A percentile compares a stretch with the other conserved stretches of the same genome.
Conservation (phyloP, 2,329 filamentous ascomycete species). For the Pseudogymnoascus sp. region DNA sequence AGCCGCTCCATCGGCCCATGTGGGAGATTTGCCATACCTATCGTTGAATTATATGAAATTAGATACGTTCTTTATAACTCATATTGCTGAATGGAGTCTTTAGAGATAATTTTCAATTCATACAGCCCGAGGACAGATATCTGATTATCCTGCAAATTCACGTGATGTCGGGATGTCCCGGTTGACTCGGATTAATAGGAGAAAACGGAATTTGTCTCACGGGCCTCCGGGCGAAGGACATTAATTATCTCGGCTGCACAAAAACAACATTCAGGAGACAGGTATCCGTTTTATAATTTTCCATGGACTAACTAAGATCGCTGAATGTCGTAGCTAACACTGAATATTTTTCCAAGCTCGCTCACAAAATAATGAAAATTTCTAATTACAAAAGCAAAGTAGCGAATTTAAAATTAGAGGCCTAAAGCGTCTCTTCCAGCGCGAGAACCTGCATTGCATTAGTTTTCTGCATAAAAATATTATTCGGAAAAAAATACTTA, state of each 20-base stretch:
- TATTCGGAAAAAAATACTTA: constrained; percentile 36
- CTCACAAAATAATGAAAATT: constrained; percentile 2
- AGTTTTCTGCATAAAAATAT: constrained; percentile 10
- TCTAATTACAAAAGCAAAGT: constrained; percentile 2
- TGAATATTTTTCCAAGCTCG: constrained; percentile 6
- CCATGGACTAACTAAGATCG: not conserved
- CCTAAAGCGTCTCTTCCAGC: constrained; percentile 29
- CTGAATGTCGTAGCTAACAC: constrained; percentile 7
- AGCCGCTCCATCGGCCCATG: not conserved
- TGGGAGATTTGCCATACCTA: not conserved
- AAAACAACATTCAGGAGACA: constrained; percentile 5
- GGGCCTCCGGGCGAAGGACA: not conserved
- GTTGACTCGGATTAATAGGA: constrained; percentile 9
- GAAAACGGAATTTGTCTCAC: constrained; percentile 8
- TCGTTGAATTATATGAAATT: not conserved
- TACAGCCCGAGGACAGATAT: constrained; percentile 5
- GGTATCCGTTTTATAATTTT: constrained; percentile 1
- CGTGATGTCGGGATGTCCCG: constrained; percentile 4
- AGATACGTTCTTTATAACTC: not conserved
- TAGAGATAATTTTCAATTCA: constrained; percentile 2
- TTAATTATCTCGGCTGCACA: not conserved
- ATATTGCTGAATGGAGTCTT: not conserved
- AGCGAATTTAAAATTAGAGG: not conserved
- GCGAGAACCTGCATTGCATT: constrained; percentile 27
- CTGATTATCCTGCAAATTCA: not conserved